A percentile compares a stretch with the other conserved stretches of the same genome.
These are phyloP conservation scores for Globisporangium orthogonon DNA, from an alignment of 352 stramenopile genomes.

Conservation along the genomic window DNA sequence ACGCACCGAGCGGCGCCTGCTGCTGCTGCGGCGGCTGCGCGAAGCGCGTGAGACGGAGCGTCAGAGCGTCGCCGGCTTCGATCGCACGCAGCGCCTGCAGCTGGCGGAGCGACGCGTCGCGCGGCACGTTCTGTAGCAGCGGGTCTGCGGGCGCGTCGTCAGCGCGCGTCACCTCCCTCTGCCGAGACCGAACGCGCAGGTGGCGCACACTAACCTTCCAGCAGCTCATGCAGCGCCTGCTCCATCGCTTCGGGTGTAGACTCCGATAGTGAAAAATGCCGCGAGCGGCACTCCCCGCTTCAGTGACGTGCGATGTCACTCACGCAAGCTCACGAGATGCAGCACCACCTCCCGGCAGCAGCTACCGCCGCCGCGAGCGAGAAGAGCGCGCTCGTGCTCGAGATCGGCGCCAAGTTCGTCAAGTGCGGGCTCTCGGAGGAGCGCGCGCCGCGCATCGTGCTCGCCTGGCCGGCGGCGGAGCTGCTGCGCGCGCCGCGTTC, in stretches of 20 bases:
- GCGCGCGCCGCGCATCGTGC: slow-evolving; percentile 54
- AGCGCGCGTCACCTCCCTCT: background rate
- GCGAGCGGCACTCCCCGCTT: background rate
- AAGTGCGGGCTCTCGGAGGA: slow-evolving; percentile 73
- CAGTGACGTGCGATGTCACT: background rate
- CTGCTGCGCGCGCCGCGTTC: slow-evolving; percentile 32
- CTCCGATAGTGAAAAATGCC: slow-evolving; percentile 8
- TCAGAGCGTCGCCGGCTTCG: slow-evolving; percentile 12
- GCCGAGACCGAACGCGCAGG: too few species aligned
- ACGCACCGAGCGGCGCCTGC: slow-evolving; percentile 7
- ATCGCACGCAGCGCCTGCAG: slow-evolving; percentile 12
- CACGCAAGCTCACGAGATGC: background rate
- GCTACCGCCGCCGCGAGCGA: slow-evolving; percentile 20
- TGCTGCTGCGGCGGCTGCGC: slow-evolving; percentile 1
- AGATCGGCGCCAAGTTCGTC: slow-evolving; percentile 62
- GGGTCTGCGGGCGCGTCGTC: slow-evolving; percentile 10
- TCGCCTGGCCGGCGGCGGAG: slow-evolving; percentile 58
- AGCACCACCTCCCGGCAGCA: background rate
- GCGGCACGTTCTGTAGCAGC: slow-evolving; percentile 11
- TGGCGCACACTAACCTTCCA: slow-evolving; percentile 6
- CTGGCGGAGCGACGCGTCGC: slow-evolving; percentile 6
- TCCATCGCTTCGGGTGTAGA: slow-evolving; percentile 15
- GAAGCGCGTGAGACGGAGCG: slow-evolving; percentile 12
- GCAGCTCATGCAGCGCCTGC: slow-evolving; percentile 8
- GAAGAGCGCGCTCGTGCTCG: slow-evolving; percentile 71